These are phyloP conservation scores for Paecilomyces sp. DNA, from an alignment of 2,329 filamentous ascomycete species.

Conservation along the genomic window DNA sequence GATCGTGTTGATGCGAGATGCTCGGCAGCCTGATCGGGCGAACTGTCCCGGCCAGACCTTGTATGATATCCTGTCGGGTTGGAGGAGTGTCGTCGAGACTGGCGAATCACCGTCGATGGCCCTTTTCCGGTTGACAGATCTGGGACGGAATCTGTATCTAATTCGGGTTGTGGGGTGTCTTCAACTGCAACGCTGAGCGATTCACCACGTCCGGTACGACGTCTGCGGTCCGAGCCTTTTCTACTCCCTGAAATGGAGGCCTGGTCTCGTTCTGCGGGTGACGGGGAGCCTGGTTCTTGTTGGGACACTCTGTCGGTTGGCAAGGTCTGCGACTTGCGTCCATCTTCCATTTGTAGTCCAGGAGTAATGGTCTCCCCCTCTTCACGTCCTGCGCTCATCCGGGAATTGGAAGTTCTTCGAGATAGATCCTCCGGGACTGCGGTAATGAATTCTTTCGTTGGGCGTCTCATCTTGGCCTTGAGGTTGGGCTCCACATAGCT, in stretches of 20 bases:
- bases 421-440: constrained; percentile 55
- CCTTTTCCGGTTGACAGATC: background rate
- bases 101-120: constrained; percentile 5
- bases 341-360: background rate
- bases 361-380: background rate
- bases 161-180: background rate
- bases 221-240: background rate
- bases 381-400: constrained; percentile 30
- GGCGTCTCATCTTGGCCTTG: constrained; percentile 74
- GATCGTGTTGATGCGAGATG: background rate
- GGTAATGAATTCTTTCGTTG: constrained; percentile 68
- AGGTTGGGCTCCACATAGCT: constrained; percentile 80
- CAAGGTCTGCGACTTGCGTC: background rate
- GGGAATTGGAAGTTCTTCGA: constrained; percentile 41
- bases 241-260: background rate
- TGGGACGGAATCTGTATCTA: background rate
- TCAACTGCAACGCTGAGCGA: background rate
- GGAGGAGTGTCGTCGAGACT: constrained; percentile 19
- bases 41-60: background rate
- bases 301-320: background rate
- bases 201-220: background rate
- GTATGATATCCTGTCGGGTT: constrained; percentile 3
- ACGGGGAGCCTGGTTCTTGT: background rate
- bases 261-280: background rate
- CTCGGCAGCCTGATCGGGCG: background rate